A percentile compares a stretch with the other conserved stretches of the same genome.
Evolutionary conservation across 2,329 filamentous ascomycete species (phyloP).

Genomic region (Xylaria sp.): DNA sequence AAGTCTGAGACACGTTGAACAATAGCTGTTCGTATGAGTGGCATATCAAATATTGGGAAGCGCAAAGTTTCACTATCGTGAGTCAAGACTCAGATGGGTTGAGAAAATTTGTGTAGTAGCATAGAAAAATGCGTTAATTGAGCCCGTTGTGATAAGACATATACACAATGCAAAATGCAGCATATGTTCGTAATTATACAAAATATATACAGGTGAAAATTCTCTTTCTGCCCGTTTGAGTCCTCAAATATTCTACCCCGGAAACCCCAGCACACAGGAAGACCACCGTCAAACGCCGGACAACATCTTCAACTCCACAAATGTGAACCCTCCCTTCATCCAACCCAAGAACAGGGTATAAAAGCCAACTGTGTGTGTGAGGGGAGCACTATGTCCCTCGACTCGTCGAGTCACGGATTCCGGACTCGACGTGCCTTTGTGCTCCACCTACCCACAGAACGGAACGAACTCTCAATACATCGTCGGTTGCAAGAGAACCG

Average conservation of each 20-base stretch:
- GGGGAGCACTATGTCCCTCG: slow-evolving; percentile 12
- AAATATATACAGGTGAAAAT: slow-evolving; percentile 32
- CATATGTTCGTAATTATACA: slow-evolving; percentile 21
- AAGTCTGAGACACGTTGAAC: not conserved
- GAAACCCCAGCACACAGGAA: slow-evolving; percentile 24
- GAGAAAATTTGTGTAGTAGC: not conserved
- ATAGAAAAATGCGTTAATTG: slow-evolving; percentile 7
- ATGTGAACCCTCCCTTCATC: slow-evolving; percentile 20
- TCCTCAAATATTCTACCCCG: slow-evolving; percentile 12
- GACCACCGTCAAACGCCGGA: slow-evolving; percentile 34
- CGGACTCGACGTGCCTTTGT: slow-evolving; percentile 3
- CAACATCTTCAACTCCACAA: slow-evolving; percentile 33
- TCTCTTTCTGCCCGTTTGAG: slow-evolving; percentile 17
- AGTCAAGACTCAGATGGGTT: not conserved
- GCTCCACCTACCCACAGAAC: slow-evolving; percentile 12
- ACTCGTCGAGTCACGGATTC: slow-evolving; percentile 16
- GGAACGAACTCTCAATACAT: slow-evolving; percentile 2
- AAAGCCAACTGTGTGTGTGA: slow-evolving; percentile 15
- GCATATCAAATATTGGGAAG: not conserved
- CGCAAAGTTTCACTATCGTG: not conserved
- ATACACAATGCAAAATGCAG: slow-evolving; percentile 13
- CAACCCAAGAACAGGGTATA: slow-evolving; percentile 18
- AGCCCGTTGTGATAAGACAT: slow-evolving; percentile 16
- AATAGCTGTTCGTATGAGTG: not conserved
- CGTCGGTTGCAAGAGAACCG: slow-evolving; percentile 12